Base-by-base conservation (phyloP, 1,139 yeast genomes). In the Debaryomycetaceae sp. region DNA sequence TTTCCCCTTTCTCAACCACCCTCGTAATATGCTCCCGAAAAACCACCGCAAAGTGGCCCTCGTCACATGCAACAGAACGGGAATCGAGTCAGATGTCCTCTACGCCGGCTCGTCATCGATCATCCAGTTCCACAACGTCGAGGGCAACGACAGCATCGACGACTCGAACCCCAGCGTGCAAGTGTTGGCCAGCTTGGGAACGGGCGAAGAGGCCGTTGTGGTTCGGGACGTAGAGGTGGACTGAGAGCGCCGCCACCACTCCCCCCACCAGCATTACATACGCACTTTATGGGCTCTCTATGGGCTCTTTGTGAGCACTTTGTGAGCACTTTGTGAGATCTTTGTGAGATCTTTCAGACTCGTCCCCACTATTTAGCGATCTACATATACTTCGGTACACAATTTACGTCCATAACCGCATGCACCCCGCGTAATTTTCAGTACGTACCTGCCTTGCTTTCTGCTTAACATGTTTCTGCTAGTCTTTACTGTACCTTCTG, bases 101-200 rank as follows among this genome's bases (percentile, higher is more conserved):
- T 91, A 85, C 49, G 94, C 87, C 0, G 95, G 96, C 1, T 75
- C 88, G 1, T 76, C 85, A 5, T 60, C 75, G 9, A 78, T 84
- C 5, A 61, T 77, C 38, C 73, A 74, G 45, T 82, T 83, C 49
- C 68, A 66, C 41, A 37, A 47, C 4, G 46, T 46, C 1, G 49
- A 48, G 1, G 58, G 55, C 2, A 49, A 61, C 16, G 48, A 46
- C 3, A 56, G 54, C 0, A 47, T 58, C 3, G 65, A 64, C 18
- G 50, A 49, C 18, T 39, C 48, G 5, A 81, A 80, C 49, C 61
- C 67, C 5, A 77, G 82, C 49, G 83, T 83, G 5, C 61, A 66
- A 3, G 63, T 81, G 0, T 50, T 65, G 6, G 87, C 87, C 0
- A 65, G 73, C 29, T 58, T 84, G 37, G 80, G 85, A 0, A 78